Conservation (phyloP, 2,329 filamentous ascomycete genomes). For the Fusarium proliferatum region DNA sequence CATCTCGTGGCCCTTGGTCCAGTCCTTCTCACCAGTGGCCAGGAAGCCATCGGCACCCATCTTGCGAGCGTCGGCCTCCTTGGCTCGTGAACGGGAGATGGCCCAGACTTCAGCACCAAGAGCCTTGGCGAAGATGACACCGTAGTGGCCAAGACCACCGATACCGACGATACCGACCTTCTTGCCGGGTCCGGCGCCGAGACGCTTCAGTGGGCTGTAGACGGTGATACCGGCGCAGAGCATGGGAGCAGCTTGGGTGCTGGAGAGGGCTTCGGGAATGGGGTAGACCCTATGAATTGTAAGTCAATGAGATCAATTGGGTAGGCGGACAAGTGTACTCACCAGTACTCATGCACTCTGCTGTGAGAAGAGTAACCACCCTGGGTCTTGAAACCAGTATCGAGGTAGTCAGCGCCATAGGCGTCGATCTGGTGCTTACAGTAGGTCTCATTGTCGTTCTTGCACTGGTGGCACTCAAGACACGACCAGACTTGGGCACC, state of each 20-base stretch:
- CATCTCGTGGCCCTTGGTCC: constrained; percentile 67
- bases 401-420: constrained; percentile 62
- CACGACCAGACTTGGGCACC: constrained; percentile 69
- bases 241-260: constrained; percentile 77
- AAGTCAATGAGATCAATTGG: not conserved
- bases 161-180: constrained; percentile 81
- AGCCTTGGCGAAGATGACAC: constrained; percentile 75
- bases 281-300: constrained; percentile 66
- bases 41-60: constrained; percentile 72
- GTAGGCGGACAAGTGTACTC: constrained; percentile 39
- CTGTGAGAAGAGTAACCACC: constrained; percentile 62
- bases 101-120: constrained; percentile 71
- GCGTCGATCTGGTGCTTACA: constrained; percentile 57
- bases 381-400: constrained; percentile 66
- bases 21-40: constrained; percentile 66
- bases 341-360: constrained; percentile 58
- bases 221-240: constrained; percentile 86
- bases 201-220: constrained; percentile 80
- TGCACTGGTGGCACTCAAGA: constrained; percentile 55
- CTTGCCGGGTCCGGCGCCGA: constrained; percentile 80
- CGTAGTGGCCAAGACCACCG: constrained; percentile 78
- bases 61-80: constrained; percentile 68
- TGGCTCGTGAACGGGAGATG: constrained; percentile 69
- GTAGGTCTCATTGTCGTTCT: constrained; percentile 56
- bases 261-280: constrained; percentile 78